Conservation (phyloP, 2,329 filamentous ascomycete species). For the Metarhizium album region DNA sequence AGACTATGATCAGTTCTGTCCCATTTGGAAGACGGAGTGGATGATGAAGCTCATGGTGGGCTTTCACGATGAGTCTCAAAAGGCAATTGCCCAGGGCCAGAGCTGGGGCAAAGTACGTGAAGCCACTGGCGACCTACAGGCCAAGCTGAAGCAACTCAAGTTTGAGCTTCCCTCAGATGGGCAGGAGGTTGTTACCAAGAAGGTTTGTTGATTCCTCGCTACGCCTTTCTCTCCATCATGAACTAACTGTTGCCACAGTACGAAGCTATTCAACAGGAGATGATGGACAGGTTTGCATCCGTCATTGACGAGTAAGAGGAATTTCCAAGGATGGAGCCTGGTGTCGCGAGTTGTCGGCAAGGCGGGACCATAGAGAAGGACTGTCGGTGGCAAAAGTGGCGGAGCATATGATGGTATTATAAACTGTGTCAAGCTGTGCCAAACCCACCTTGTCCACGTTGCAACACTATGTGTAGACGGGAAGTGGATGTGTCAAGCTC, state of each 20-base stretch:
- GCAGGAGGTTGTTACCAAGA: conserved; percentile 70
- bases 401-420: conserved; percentile 6
- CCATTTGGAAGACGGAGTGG: conserved; percentile 99
- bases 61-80: conserved; percentile 95
- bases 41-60: conserved; percentile 99
- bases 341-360: conserved; percentile 9
- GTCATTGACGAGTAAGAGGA: conserved; percentile 77
- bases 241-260: conserved; percentile 53
- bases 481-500: not conserved
- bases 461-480: not conserved
- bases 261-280: conserved; percentile 78
- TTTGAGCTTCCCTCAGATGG: conserved; percentile 88
- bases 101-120: conserved; percentile 90
- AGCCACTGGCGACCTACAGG: conserved; percentile 77
- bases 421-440: conserved; percentile 1
- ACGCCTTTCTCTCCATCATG: not conserved
- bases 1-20: conserved; percentile 98
- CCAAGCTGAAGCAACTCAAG: conserved; percentile 81
- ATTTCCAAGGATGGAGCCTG: not conserved
- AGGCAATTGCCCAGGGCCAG: conserved; percentile 83
- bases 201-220: conserved; percentile 42
- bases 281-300: conserved; percentile 95
- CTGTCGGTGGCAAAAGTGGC: conserved; percentile 1
- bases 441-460: not conserved
- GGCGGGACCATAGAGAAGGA: conserved; percentile 18